Conservation (phyloP, 108 stramenopile species). For the Cyclotella sp. region DNA sequence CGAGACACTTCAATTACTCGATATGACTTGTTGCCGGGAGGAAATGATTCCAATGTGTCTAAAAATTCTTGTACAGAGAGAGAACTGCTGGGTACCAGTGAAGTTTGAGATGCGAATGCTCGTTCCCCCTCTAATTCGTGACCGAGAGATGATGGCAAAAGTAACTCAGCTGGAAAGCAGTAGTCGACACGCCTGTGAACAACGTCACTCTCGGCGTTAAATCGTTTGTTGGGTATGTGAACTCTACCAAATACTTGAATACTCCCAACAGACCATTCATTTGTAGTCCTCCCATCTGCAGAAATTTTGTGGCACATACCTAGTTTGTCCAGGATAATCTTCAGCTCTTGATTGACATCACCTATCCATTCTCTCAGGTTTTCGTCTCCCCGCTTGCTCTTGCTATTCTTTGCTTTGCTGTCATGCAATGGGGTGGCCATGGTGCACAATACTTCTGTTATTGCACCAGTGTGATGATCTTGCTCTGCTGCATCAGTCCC, state of each 20-base stretch:
- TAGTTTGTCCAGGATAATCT: slow-evolving; percentile 16
- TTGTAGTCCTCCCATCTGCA: background rate
- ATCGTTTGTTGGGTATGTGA: slow-evolving; percentile 58
- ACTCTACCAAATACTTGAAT: slow-evolving; percentile 77
- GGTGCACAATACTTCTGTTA: slow-evolving; percentile 74
- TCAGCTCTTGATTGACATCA: slow-evolving; percentile 53
- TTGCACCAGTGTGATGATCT: slow-evolving; percentile 72
- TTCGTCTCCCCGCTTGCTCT: slow-evolving; percentile 25
- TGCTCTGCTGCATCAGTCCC: slow-evolving; percentile 58
- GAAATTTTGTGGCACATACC: background rate
- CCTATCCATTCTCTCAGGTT: slow-evolving; percentile 26
- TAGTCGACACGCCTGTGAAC: slow-evolving; percentile 78
- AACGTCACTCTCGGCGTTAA: slow-evolving; percentile 84
- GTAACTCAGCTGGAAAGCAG: slow-evolving; percentile 71
- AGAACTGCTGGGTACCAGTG: background rate
- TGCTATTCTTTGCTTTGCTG: slow-evolving; percentile 3
- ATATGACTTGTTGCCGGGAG: slow-evolving; percentile 36
- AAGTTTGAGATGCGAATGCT: background rate
- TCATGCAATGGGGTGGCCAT: slow-evolving; percentile 51
- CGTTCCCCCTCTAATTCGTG: background rate
- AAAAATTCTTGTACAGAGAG: slow-evolving; percentile 39
- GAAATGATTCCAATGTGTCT: slow-evolving; percentile 51
- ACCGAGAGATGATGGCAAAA: slow-evolving; percentile 24
- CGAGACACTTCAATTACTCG: slow-evolving; percentile 8
- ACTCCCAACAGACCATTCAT: slow-evolving; percentile 42